Percentiles rank a stretch among this genome's conserved stretches.
Conservation (phyloP, 305 asterid species). For the Fraxinus baroniana region DNA sequence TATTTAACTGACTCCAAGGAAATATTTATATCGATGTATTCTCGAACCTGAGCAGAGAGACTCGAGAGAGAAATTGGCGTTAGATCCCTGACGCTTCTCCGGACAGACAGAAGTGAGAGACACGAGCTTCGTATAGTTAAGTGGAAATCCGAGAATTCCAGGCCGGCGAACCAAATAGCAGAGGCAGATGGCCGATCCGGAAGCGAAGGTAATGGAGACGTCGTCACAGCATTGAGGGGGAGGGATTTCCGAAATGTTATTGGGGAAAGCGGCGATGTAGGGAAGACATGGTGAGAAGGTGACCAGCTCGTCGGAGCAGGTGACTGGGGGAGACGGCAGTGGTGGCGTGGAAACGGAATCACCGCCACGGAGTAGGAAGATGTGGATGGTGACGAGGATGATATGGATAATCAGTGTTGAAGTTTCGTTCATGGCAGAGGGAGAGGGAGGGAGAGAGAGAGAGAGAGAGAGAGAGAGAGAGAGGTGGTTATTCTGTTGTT, state of each 20-base stretch:
- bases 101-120: slow-evolving; percentile 62
- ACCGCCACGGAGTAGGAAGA: slow-evolving; percentile 32
- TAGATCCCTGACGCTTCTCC: slow-evolving; percentile 16
- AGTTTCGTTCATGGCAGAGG: background rate
- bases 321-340: slow-evolving; percentile 26
- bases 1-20: background rate
- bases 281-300: slow-evolving; percentile 71
- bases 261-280: slow-evolving; percentile 59
- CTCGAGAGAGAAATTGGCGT: slow-evolving; percentile 37
- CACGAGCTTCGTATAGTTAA: slow-evolving; percentile 45
- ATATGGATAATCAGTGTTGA: background rate
- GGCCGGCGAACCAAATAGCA: slow-evolving; percentile 68
- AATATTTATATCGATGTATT: too few relatives aligned
- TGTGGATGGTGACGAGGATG: slow-evolving; percentile 9
- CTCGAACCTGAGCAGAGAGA: slow-evolving; percentile 66
- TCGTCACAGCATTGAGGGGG: slow-evolving; percentile 65
- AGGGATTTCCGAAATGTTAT: slow-evolving; percentile 60
- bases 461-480: background rate
- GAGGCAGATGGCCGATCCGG: slow-evolving; percentile 55
- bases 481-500: background rate
- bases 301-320: slow-evolving; percentile 69
- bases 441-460: background rate
- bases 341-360: slow-evolving; percentile 23
- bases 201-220: slow-evolving; percentile 38
- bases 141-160: slow-evolving; percentile 64